Base-by-base conservation (phyloP, 352 stramenopile genomes). In the Phytophthora meadii region DNA sequence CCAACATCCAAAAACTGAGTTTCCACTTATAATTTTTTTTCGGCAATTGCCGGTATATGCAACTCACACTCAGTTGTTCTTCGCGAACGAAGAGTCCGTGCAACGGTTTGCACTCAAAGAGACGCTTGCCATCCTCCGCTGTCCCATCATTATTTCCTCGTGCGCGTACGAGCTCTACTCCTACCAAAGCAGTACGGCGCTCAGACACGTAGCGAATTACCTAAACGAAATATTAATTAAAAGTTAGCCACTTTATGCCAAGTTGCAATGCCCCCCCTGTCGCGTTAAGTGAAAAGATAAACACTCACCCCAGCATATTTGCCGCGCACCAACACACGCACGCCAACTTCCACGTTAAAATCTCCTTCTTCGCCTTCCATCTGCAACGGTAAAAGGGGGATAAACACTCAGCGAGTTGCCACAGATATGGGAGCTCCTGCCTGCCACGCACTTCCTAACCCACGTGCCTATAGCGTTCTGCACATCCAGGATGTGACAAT, bases 71-170 rank as follows among this genome's bases (percentile, higher is more conserved):
- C 8, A 95, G 65, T 55, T 92, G 82, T 53, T 94, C 84, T 42
- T 91, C 84, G 57, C 82, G 80, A 30, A 97, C 88, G 60, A 97
- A 97, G 17, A 96, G 59, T 2, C 85, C 92, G 58, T 93, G 76
- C 44, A 95, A 79, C 2, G 74, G 73, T 44, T 92, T 89, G 77
- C 86, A 93, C 70, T 90, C 66, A 74, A 98, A 98, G 28, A 91
- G 72, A 7, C 76, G 77, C 44, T 85, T 72, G 34, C 90, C 90
- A 28, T 95, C 77, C 4, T 92, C 54, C 40, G 65, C 69, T 2
- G 30, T 40, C 27, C 93, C 93, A 66, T 98, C 84, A 45, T 65
- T 84, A 60, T 97, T 82, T 15, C 93, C 93, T 10, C 74, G 65
- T 22, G 88, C 76, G 14, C 86, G 87, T 30, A 90, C 79, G 30